These are phyloP conservation scores for Venturia aucupariae DNA, from an alignment of 2,329 filamentous ascomycete genomes.

Conservation along the genomic window DNA sequence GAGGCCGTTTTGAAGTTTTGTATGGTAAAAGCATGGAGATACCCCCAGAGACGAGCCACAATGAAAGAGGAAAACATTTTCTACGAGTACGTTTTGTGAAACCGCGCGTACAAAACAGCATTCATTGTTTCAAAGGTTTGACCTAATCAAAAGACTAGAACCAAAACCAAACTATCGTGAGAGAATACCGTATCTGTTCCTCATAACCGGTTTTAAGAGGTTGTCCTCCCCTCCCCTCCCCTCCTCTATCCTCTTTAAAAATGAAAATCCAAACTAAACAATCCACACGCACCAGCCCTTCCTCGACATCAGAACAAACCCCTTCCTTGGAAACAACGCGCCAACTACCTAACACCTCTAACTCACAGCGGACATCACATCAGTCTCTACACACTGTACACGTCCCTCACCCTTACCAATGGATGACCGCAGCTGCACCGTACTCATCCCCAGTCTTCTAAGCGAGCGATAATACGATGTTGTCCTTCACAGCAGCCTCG, in stretches of 20 bases:
- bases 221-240: neutral
- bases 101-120: neutral
- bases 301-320: neutral
- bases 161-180: neutral
- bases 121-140: neutral
- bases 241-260: neutral
- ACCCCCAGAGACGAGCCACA: neutral
- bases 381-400: neutral
- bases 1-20: neutral
- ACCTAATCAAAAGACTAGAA: neutral
- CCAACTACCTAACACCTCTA: neutral
- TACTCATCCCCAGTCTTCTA: neutral
- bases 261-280: too few relatives aligned
- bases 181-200: neutral
- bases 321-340: neutral
- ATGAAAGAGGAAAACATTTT: neutral
- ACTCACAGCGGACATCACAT: neutral
- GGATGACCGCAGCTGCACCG: neutral
- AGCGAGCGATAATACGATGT: neutral
- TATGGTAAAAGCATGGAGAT: neutral
- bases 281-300: neutral
- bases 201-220: neutral
- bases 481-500: neutral
- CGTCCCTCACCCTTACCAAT: neutral
- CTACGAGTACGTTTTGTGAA: neutral